Evolutionary conservation across 192 early-diverging fungal species (phyloP).

Genomic region (Coemansia sp.): DNA sequence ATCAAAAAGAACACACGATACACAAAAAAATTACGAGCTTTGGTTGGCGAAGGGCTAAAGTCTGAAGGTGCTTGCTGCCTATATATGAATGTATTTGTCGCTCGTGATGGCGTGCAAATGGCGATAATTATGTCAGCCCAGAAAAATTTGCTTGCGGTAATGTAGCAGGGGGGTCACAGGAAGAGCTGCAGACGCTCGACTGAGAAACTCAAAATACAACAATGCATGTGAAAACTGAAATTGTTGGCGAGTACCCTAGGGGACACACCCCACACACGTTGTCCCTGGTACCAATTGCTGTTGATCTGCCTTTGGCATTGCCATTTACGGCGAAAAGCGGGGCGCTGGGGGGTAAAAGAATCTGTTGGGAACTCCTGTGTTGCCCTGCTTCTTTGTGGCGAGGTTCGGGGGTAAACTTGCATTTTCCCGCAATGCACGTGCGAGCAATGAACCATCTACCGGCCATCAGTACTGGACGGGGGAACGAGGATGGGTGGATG

Average conservation of each 20-base stretch:
- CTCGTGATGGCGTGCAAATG: neutral
- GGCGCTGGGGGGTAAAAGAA: neutral
- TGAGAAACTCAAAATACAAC: neutral
- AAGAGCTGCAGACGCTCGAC: neutral
- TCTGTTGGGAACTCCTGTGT: neutral
- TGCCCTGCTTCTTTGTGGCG: conserved; percentile 4
- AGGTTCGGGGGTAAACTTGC: neutral
- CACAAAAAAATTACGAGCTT: neutral
- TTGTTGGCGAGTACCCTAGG: neutral
- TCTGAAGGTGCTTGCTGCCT: neutral
- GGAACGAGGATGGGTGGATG: neutral
- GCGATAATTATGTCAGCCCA: neutral
- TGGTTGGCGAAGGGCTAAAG: neutral
- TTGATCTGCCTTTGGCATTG: neutral
- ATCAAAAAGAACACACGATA: neutral
- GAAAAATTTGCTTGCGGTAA: neutral
- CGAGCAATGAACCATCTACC: neutral
- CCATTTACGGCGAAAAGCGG: neutral
- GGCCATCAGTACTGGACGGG: neutral
- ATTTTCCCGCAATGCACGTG: neutral
- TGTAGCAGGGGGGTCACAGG: neutral
- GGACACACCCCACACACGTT: neutral
- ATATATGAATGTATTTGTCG: neutral
- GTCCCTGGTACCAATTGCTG: neutral
- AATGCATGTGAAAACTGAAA: conserved; percentile 3